Conservation (phyloP, 257 asterid genomes). For the Plantago elongata region DNA sequence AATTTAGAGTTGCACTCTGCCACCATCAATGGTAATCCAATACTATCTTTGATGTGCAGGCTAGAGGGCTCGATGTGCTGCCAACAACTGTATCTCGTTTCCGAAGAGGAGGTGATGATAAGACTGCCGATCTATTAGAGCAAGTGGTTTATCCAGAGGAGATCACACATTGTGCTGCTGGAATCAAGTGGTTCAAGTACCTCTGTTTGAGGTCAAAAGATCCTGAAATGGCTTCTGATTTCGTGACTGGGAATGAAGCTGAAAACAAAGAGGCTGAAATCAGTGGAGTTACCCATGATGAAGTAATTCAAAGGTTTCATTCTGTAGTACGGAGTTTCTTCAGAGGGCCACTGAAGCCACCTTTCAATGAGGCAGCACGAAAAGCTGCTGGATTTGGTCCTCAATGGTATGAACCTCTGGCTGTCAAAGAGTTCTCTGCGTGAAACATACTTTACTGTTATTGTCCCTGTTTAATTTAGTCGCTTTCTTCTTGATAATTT, state of each 20-base stretch:
- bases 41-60: slow-evolving; percentile 37
- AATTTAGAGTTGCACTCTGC: not conserved
- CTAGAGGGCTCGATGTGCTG: slow-evolving; percentile 92
- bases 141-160: slow-evolving; percentile 86
- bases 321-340: slow-evolving; percentile 57
- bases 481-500: too few species aligned
- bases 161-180: slow-evolving; percentile 90
- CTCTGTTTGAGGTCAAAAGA: slow-evolving; percentile 45
- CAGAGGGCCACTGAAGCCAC: slow-evolving; percentile 90
- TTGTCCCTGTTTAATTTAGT: not conserved
- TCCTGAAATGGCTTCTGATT: slow-evolving; percentile 20
- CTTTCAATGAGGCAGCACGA: slow-evolving; percentile 86
- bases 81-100: slow-evolving; percentile 93
- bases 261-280: slow-evolving; percentile 22
- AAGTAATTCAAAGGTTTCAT: slow-evolving; percentile 70
- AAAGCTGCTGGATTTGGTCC: slow-evolving; percentile 86
- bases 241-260: slow-evolving; percentile 10
- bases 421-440: slow-evolving; percentile 38
- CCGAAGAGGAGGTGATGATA: slow-evolving; percentile 75
- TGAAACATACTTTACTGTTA: not conserved
- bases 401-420: slow-evolving; percentile 92
- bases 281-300: slow-evolving; percentile 18
- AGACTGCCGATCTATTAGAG: slow-evolving; percentile 80
- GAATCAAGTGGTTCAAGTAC: slow-evolving; percentile 87
- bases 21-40: slow-evolving; percentile 1